phyloP scores from a whole-genome alignment of 2,329 filamentous ascomycete genomes.

The Dichotomopilus funicola region DNA sequence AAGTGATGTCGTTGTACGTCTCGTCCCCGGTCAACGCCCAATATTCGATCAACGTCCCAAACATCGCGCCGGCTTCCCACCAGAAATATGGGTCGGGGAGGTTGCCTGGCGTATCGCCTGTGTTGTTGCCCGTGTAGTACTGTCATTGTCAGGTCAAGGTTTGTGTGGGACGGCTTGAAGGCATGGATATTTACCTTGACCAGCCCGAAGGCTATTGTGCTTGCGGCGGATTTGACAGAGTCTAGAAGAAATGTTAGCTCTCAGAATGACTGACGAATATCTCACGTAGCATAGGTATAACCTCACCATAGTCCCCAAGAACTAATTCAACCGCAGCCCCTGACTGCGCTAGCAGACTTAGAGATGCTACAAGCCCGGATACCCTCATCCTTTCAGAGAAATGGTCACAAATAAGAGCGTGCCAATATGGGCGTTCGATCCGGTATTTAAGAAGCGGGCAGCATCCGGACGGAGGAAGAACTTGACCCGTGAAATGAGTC shows the following conservation, averaged over 20 bases:
- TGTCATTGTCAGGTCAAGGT: neutral
- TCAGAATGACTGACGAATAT: neutral
- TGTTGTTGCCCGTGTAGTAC: constrained; percentile 52
- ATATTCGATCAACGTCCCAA: constrained; percentile 65
- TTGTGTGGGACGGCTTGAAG: neutral
- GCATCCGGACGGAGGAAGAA: too few species aligned
- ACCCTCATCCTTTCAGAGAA: constrained; percentile 8
- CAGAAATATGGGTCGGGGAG: constrained; percentile 60
- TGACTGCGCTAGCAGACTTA: constrained; percentile 3
- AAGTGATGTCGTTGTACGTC: constrained; percentile 55
- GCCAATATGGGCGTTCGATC: neutral
- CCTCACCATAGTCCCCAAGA: constrained; percentile 21
- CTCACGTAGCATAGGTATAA: neutral
- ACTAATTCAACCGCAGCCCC: constrained; percentile 19
- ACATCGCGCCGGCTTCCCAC: constrained; percentile 71
- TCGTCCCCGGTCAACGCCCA: constrained; percentile 63
- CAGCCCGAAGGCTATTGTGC: constrained; percentile 41
- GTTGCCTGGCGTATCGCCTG: constrained; percentile 52
- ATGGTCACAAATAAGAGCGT: neutral
- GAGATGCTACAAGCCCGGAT: neutral
- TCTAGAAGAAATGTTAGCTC: constrained; percentile 30
- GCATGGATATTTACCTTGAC: constrained; percentile 28
- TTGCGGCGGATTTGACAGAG: constrained; percentile 44
- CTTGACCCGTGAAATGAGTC: too few species aligned
- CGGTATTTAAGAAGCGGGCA: too few species aligned